Conservation (phyloP, 2,329 filamentous ascomycete species). For the Cladosporium halotolerans region DNA sequence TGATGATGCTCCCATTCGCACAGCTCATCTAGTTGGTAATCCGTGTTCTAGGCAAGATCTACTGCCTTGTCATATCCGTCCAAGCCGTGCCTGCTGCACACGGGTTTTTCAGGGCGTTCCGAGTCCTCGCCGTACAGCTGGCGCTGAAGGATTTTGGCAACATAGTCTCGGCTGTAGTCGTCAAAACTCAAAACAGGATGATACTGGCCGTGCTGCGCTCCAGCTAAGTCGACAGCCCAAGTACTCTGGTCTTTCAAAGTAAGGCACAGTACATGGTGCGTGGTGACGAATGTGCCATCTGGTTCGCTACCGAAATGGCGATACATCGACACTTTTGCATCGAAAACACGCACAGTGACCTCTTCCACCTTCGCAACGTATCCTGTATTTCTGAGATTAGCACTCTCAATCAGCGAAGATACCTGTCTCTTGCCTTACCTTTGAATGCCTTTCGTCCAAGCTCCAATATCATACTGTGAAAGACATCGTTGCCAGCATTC, state of each 20-base stretch:
- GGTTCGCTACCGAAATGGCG: neutral
- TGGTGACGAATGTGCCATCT: neutral
- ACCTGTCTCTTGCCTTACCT: neutral
- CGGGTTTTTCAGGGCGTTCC: neutral
- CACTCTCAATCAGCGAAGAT: too few relatives aligned
- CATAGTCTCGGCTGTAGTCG: neutral
- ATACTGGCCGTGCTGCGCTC: slow-evolving; percentile 17
- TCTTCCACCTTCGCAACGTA: neutral
- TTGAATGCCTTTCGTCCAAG: neutral
- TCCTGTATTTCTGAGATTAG: neutral
- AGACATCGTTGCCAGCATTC: neutral
- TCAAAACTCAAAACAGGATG: slow-evolving; percentile 6
- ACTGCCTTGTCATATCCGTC: too few relatives aligned
- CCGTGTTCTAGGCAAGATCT: neutral
- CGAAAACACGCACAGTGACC: neutral
- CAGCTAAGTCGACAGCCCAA: slow-evolving; percentile 15
- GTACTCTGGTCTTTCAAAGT: slow-evolving; percentile 6
- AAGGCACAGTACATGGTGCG: slow-evolving; percentile 11
- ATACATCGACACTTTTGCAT: neutral
- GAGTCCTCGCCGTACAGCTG: neutral
- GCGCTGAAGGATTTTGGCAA: neutral
- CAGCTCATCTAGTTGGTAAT: neutral
- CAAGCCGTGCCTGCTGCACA: neutral
- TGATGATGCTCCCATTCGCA: neutral
- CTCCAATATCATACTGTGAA: neutral